Evolutionary conservation across 805 yeast genomes (phyloP), one percentile per base, ranked within the genome.

Genomic region (Wickerhamiella qilinensis): DNA sequence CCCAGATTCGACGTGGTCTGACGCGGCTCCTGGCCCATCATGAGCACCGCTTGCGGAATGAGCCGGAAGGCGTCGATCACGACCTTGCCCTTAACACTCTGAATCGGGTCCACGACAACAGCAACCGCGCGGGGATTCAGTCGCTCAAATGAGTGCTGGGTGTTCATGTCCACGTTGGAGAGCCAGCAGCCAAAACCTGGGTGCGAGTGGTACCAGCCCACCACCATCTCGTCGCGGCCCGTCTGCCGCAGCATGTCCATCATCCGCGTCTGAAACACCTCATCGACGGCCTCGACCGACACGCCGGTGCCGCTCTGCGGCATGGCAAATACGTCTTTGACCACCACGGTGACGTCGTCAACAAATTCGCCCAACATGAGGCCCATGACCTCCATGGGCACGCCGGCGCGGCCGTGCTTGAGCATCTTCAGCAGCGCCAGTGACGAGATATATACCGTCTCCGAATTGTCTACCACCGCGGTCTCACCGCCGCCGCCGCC

Each of bases 191-290:
- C 96, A 56, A 85, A 88, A 0, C 95, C 94, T 0, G 98, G 98
- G 57, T 88, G 98, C 4, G 88, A 84, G 57, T 67, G 97, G 65
- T 91, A 91, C 99, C 99, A 91, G 25, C 99, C 99, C 36, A 91
- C 99, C 38, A 91, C 98, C 83, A 83, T 85, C 58, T 91, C 93
- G 61, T 86, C 96, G 59, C 99, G 72, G n/a, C 99, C 99, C 1
- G 98, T 91, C 59, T 91, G 98, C 62, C 81, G 77, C 54, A 91
- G 70, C 98, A 91, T 91, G 56, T 91, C 99, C 98, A 91, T 91
- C 98, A 91, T 93, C 57, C 78, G 82, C 3, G 97, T 86, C 60
- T 91, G 98, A 65, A 91, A 91, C 37, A 93, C 97, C 58, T 93
- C 97, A 58, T 93, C 99, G 25, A 91, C 98, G 1, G 99, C 98